Evolutionary conservation across 805 yeast genomes (phyloP), one percentile per base, ranked within the genome.

Genomic region (Danielia oregonensis): DNA sequence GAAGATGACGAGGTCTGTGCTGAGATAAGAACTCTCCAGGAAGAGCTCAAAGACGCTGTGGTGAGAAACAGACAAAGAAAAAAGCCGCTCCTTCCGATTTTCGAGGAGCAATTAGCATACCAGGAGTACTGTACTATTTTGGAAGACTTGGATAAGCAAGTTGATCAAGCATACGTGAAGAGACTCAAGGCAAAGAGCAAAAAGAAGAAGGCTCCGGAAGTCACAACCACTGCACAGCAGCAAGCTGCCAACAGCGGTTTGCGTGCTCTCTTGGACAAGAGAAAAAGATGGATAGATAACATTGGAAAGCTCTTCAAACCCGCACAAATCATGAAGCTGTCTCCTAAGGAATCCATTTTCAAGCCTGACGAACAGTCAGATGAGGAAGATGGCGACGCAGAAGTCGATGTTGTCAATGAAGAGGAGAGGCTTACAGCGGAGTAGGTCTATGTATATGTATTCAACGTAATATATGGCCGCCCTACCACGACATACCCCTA

Each of bases 1-100:
- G 96, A 93, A 53, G 99, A 93, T 57, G 99, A 93, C 61, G 97
- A 93, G 59, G 77, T 93, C 4, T 82, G 94, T 42, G 79, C 82
- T 1, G 97, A 91, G 53, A 63, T 93, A 42, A 70, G 98, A 39
- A 57, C 55, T 11, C 64, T 91, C 32, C 97, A 93, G 52, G 63
- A 65, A 29, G 79, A 83, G 38, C 65, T 93, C 39, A 75, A 71
- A 43, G 72, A 68, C 14, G 79, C 82, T 0, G 74, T 80, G 3
- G 66, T 63, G 16, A 66, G 75, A 37, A 93, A 93, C 56, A 72
- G 79, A 37, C 76, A 72, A 40, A 68, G 91, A 35, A 86, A 86
- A 57, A 70, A 75, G 39, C 63, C 68, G 26, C 53, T 93, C 24
- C 62, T 80, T 17, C 94, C 95, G 1, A 49, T 82, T 1, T 72